phyloP scores from a whole-genome alignment of 495 filamentous ascomycete genomes.

The Trichoderma erinaceum region DNA sequence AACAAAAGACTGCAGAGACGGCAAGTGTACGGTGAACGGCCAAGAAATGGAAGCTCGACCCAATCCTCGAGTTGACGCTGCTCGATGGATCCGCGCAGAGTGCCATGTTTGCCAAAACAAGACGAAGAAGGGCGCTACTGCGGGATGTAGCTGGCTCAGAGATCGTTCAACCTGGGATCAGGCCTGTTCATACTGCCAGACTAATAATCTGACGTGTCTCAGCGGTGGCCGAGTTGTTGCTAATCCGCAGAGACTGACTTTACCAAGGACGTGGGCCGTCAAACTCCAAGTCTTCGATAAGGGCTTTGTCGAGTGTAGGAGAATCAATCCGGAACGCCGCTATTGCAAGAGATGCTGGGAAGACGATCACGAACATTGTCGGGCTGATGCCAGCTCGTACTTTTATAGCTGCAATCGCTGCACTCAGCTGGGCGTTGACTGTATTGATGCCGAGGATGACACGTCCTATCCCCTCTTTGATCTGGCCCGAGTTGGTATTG shows the following conservation, averaged over 20 bases:
- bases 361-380: not conserved
- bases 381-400: not conserved
- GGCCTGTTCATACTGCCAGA: not conserved
- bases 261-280: not conserved
- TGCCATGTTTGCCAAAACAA: slow-evolving; percentile 1
- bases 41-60: not conserved
- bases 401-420: not conserved
- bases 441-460: not conserved
- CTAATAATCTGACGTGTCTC: not conserved
- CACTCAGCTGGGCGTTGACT: not conserved
- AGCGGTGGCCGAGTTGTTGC: not conserved
- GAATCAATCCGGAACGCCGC: not conserved
- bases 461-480: not conserved
- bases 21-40: not conserved
- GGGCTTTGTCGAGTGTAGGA: not conserved
- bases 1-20: not conserved
- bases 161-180: not conserved
- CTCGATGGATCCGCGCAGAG: not conserved
- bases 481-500: not conserved
- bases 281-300: not conserved
- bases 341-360: not conserved
- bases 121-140: not conserved
- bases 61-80: not conserved
- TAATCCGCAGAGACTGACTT: not conserved
- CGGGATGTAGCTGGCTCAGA: not conserved